These are phyloP conservation scores for Botrytis cinerea DNA, from an alignment of 2,329 filamentous ascomycete species.

Conservation along the genomic window DNA sequence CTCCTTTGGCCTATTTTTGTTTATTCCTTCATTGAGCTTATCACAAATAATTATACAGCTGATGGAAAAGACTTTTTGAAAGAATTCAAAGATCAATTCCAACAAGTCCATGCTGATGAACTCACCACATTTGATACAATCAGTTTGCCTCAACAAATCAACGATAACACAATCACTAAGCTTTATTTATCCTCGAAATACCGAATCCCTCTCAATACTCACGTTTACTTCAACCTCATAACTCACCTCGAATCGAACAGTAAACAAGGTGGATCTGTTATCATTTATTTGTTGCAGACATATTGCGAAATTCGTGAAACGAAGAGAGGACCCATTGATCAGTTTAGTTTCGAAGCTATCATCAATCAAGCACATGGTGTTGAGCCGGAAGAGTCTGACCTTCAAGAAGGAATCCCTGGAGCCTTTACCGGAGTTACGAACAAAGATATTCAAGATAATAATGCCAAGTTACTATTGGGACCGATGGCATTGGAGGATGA, in stretches of 20 bases:
- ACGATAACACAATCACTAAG: conserved; percentile 74
- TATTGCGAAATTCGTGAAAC: conserved; percentile 61
- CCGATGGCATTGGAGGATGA: conserved; percentile 81
- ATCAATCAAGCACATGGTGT: conserved; percentile 59
- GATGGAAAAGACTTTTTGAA: conserved; percentile 74
- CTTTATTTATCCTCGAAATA: conserved; percentile 88
- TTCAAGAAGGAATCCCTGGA: conserved; percentile 65
- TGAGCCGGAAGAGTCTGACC: conserved; percentile 58
- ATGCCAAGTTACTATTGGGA: conserved; percentile 69
- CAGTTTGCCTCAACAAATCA: conserved; percentile 73
- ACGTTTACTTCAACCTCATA: conserved; percentile 79
- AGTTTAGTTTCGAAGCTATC: conserved; percentile 63
- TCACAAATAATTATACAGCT: conserved; percentile 68
- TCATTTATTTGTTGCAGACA: conserved; percentile 70
- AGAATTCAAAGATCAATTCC: conserved; percentile 69
- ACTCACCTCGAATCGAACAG: conserved; percentile 88
- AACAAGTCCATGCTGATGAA: conserved; percentile 77
- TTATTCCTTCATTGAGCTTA: conserved; percentile 83
- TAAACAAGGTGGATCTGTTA: conserved; percentile 74
- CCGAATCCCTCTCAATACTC: conserved; percentile 82
- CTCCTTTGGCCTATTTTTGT: conserved; percentile 93
- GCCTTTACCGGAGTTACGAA: conserved; percentile 62
- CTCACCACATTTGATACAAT: conserved; percentile 73
- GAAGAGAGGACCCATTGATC: conserved; percentile 62
- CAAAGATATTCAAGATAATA: conserved; percentile 59